These are phyloP conservation scores for Besnoitia besnoiti DNA, from an alignment of 169 alveolate genomes.

Conservation along the genomic window DNA sequence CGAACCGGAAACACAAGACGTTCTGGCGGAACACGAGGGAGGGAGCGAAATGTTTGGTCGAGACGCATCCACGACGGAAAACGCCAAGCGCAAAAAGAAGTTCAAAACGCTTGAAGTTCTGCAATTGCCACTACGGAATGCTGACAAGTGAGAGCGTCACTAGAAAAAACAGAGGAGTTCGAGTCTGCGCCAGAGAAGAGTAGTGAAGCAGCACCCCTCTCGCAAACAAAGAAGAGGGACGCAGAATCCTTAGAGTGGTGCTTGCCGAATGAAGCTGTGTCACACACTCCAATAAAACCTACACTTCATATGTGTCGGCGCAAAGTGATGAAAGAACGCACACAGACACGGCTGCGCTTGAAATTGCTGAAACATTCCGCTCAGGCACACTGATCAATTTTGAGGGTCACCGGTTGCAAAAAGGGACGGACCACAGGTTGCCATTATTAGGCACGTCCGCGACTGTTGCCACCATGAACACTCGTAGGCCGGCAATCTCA, in stretches of 20 bases:
- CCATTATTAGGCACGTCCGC: too few relatives aligned
- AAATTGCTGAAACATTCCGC: not conserved
- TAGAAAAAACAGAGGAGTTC: not conserved
- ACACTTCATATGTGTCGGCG: not conserved
- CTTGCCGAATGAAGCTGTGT: not conserved
- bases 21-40: not conserved
- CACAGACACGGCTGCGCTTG: not conserved
- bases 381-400: not conserved
- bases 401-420: too few relatives aligned
- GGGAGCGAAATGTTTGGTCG: not conserved
- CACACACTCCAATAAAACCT: not conserved
- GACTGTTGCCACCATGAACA: not conserved
- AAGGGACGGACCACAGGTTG: too few relatives aligned
- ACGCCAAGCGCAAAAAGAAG: not conserved
- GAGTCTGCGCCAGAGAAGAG: not conserved
- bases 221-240: not conserved
- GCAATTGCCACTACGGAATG: not conserved
- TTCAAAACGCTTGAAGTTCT: not conserved
- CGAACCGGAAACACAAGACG: not conserved
- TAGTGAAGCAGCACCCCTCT: not conserved
- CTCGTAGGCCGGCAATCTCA: not conserved
- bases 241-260: not conserved
- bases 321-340: not conserved
- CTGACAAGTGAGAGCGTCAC: not conserved
- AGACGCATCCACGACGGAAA: not conserved